phyloP scores from a whole-genome alignment of 139 green algal genomes.

The Chlamydomonas sphaeroides region DNA sequence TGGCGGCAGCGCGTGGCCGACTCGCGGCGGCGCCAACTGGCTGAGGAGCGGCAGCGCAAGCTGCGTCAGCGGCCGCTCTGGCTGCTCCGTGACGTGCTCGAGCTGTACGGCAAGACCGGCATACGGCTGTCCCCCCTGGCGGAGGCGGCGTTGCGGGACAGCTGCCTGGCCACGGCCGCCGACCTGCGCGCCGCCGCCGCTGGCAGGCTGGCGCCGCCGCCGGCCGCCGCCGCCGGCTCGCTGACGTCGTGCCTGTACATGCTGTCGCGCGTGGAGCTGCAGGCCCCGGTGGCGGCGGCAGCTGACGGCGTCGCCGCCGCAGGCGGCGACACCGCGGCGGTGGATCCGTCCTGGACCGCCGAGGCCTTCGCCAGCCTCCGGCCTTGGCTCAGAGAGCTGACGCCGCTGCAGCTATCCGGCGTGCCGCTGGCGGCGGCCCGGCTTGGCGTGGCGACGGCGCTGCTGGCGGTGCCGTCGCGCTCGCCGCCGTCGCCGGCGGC shows the following conservation, averaged over 20 bases:
- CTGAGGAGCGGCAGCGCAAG: not conserved
- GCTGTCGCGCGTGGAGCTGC: no score
- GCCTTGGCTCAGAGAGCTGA: constrained; percentile 2
- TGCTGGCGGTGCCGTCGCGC: no score
- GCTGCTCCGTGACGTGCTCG: constrained; percentile 15
- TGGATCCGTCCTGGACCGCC: not conserved
- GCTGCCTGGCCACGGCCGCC: not conserved
- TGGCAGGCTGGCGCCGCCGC: not conserved
- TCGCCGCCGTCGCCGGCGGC: no score
- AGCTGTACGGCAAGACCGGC: not conserved
- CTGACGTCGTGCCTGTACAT: no score
- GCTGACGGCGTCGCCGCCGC: not conserved
- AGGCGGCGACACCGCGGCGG: not conserved
- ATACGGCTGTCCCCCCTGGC: not conserved
- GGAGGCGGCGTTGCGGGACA: not conserved
- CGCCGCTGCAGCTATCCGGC: constrained; percentile 31
- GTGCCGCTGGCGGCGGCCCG: not conserved
- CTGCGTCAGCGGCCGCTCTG: constrained; percentile 12
- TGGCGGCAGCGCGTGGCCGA: no score
- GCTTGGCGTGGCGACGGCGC: not conserved
- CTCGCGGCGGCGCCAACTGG: no score
- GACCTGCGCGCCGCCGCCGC: not conserved
- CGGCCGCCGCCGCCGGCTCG: not conserved
- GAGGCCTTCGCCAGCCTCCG: not conserved
- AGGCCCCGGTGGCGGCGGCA: not conserved